Conservation (phyloP, 176 grass and related monocot genomes). For the Musa troglodytarum region DNA sequence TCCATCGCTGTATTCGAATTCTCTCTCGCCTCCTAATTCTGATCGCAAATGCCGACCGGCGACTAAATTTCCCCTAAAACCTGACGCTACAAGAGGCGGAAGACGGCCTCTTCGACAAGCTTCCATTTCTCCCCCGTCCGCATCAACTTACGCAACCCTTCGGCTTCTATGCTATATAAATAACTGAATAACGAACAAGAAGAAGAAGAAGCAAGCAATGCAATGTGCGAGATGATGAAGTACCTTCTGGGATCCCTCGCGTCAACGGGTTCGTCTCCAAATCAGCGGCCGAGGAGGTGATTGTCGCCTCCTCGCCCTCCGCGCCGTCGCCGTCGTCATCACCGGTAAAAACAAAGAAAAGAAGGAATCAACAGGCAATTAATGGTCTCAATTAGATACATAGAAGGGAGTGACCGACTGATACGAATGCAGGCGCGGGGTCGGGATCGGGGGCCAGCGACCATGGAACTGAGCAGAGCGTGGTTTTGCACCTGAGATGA, state of each 20-base stretch:
- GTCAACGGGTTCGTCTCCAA: constrained; percentile 61
- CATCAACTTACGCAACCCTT: background rate
- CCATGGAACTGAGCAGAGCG: constrained; percentile 25
- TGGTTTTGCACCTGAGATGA: constrained; percentile 49
- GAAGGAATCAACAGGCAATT: background rate
- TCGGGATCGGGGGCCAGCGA: constrained; percentile 62
- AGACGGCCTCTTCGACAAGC: too few species aligned
- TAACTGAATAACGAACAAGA: background rate
- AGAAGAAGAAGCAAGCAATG: background rate
- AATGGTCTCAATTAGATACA: background rate
- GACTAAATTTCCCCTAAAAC: too few species aligned
- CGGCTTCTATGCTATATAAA: too few species aligned
- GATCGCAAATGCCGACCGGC: too few species aligned
- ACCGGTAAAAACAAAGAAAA: constrained; percentile 30
- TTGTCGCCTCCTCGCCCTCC: constrained; percentile 20
- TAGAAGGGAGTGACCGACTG: background rate
- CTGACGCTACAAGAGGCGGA: too few species aligned
- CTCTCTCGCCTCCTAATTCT: too few species aligned
- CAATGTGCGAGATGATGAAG: constrained; percentile 43
- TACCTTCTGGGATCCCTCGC: constrained; percentile 54
- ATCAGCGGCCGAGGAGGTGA: constrained; percentile 61
- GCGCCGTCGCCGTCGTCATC: constrained; percentile 47
- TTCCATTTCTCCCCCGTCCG: too few species aligned
- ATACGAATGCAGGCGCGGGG: constrained; percentile 6
- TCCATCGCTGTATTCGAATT: too few species aligned